Percentiles rank a stretch among this genome's conserved stretches.
Conservation (phyloP, 495 filamentous ascomycete genomes). For the Sabuloglossum arenarium region DNA sequence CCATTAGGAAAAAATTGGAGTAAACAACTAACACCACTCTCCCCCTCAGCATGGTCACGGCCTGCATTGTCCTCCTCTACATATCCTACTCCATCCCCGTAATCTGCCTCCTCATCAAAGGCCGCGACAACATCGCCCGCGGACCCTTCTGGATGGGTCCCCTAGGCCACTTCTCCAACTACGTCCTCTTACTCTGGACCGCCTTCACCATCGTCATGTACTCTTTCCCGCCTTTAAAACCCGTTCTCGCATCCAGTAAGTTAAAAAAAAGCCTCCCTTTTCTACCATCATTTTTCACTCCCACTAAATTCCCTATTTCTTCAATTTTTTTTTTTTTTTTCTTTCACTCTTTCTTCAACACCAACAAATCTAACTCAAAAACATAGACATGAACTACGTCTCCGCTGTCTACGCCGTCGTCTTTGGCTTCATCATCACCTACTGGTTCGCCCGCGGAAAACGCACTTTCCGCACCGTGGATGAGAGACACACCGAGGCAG, state of each 20-base stretch:
- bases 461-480: slow-evolving; percentile 18
- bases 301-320: slow-evolving; percentile 3
- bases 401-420: slow-evolving; percentile 29
- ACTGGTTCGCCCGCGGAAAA: slow-evolving; percentile 27
- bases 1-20: too few relatives aligned
- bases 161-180: slow-evolving; percentile 23
- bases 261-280: slow-evolving; percentile 2
- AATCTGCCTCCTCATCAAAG: slow-evolving; percentile 25
- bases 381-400: slow-evolving; percentile 35
- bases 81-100: slow-evolving; percentile 31
- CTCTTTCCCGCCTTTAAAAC: slow-evolving; percentile 25
- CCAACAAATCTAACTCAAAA: neutral
- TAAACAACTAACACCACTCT: neutral
- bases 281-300: neutral
- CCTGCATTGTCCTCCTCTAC: slow-evolving; percentile 29
- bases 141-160: slow-evolving; percentile 29
- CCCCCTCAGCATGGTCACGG: slow-evolving; percentile 23
- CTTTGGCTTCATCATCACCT: slow-evolving; percentile 19
- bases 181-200: slow-evolving; percentile 28
- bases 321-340: neutral
- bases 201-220: slow-evolving; percentile 33
- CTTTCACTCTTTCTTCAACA: neutral
- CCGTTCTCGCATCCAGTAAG: slow-evolving; percentile 18
- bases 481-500: slow-evolving; percentile 12
- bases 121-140: slow-evolving; percentile 28